Conservation (phyloP, 73 alveolate genomes). For the Stentor roeselii region DNA sequence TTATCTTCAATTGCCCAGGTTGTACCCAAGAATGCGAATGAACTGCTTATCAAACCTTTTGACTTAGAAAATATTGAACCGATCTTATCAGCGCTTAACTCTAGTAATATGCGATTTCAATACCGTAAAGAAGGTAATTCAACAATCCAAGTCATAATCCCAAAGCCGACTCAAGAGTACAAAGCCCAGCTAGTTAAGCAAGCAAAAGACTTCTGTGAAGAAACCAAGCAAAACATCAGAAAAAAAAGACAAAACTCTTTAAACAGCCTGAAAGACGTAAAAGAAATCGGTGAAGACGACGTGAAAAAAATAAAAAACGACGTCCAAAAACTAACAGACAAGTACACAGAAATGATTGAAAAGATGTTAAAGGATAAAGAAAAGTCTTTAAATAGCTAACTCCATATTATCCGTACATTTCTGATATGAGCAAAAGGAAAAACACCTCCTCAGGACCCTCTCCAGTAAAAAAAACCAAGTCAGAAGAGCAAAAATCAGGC, state of each 20-base stretch:
- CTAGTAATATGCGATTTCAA: not conserved
- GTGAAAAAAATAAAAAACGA: not conserved
- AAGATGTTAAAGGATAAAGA: not conserved
- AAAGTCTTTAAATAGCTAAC: not conserved
- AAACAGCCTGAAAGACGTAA: not conserved
- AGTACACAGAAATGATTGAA: not conserved
- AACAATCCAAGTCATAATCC: not conserved
- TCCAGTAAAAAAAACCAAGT: no score
- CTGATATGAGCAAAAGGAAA: no score
- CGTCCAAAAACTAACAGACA: slow-evolving; percentile 13
- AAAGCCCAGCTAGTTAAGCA: not conserved
- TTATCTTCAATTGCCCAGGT: not conserved
- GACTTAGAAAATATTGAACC: not conserved
- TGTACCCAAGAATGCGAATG: not conserved
- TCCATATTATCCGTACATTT: no score
- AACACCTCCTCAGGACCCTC: no score
- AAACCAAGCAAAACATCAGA: not conserved
- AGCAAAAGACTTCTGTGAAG: slow-evolving; percentile 1
- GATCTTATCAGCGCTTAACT: not conserved
- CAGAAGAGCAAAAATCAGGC: slow-evolving; percentile 29
- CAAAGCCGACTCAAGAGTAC: slow-evolving; percentile 8
- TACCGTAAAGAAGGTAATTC: slow-evolving; percentile 1
- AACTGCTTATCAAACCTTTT: not conserved
- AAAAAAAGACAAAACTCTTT: not conserved
- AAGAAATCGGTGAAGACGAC: not conserved